These are phyloP conservation scores for Stylosanthes scabra DNA, from an alignment of 331 rosid species.

Conservation along the genomic window DNA sequence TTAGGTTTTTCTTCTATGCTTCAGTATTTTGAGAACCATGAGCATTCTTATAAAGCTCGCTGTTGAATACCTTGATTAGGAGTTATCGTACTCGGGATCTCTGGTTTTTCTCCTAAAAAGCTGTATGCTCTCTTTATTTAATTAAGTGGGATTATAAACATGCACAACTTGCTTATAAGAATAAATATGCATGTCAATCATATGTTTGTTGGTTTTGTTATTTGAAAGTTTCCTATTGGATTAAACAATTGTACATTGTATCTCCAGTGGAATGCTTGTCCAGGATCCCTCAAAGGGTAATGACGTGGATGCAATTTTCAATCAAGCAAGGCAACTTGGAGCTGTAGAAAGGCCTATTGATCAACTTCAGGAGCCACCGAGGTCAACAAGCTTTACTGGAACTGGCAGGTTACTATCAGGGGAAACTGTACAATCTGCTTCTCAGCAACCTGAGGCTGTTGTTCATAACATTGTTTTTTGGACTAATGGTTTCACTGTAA, in stretches of 20 bases:
- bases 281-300: conserved; percentile 95
- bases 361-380: conserved; percentile 72
- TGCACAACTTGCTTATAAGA: neutral
- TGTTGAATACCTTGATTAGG: neutral
- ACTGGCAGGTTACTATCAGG: conserved; percentile 94
- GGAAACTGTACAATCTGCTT: conserved; percentile 68
- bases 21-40: neutral
- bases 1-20: neutral
- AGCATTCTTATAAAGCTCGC: neutral
- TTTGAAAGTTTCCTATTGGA: neutral
- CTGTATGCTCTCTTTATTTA: neutral
- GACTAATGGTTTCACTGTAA: conserved; percentile 88
- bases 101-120: neutral
- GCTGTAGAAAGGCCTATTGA: conserved; percentile 87
- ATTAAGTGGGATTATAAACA: neutral
- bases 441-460: conserved; percentile 82
- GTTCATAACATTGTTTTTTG: conserved; percentile 95
- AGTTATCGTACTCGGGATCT: neutral
- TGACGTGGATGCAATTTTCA: conserved; percentile 87
- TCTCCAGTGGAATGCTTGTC: conserved; percentile 97
- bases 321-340: conserved; percentile 90
- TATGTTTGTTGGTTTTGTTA: conserved; percentile 19
- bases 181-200: neutral
- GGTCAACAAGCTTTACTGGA: conserved; percentile 90
- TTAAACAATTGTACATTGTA: conserved; percentile 36